phyloP scores from a whole-genome alignment of 306 rosid genomes.

The Oemleria cerasiformis region DNA sequence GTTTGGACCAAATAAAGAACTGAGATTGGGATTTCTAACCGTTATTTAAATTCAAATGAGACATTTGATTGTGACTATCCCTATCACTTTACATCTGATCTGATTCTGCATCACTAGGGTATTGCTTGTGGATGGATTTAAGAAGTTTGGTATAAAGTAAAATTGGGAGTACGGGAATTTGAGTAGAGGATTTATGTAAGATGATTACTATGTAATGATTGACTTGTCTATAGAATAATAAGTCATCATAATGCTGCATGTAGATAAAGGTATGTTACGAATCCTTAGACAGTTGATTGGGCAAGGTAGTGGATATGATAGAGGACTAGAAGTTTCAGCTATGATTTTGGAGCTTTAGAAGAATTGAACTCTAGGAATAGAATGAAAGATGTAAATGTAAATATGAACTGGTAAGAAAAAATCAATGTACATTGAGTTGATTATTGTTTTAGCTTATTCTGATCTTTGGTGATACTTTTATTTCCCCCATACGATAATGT shows the following conservation, averaged over 20 bases:
- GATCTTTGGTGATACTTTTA: neutral
- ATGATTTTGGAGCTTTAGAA: neutral
- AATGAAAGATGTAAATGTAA: neutral
- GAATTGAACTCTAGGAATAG: neutral
- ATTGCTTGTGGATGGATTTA: too few relatives aligned
- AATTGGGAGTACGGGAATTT: too few relatives aligned
- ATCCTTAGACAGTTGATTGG: neutral
- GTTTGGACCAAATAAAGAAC: too few relatives aligned
- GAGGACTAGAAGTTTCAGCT: neutral
- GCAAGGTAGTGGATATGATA: neutral
- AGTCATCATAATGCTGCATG: neutral
- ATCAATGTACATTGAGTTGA: neutral
- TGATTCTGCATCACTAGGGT: too few relatives aligned
- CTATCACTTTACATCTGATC: too few relatives aligned
- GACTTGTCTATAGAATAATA: neutral
- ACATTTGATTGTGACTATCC: too few relatives aligned
- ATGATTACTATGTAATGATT: neutral
- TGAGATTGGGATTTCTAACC: too few relatives aligned
- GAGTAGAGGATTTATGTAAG: too few relatives aligned
- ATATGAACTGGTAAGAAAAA: neutral
- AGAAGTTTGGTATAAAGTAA: too few relatives aligned
- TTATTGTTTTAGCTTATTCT: neutral
- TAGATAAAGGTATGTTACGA: neutral
- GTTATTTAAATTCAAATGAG: too few relatives aligned
- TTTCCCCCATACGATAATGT: too few relatives aligned